Percentiles rank a stretch among this genome's conserved stretches.
These are phyloP conservation scores for Sonneratia alba DNA, from an alignment of 345 rosid species.

Conservation along the genomic window DNA sequence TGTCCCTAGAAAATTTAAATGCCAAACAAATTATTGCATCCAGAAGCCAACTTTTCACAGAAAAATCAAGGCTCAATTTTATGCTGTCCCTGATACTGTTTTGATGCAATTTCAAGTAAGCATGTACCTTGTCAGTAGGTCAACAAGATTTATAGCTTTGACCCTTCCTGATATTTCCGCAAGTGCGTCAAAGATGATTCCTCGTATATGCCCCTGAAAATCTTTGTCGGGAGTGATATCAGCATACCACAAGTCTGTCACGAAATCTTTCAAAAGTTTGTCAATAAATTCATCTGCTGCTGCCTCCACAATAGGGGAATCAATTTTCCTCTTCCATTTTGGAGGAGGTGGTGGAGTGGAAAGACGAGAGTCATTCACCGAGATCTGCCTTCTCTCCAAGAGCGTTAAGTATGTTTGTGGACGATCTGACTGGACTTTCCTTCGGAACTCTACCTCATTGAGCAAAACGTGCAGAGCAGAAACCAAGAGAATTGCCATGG, in stretches of 20 bases:
- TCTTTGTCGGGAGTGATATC: conserved; percentile 87
- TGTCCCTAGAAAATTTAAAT: conserved; percentile 60
- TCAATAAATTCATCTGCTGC: conserved; percentile 62
- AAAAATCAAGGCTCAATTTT: background rate
- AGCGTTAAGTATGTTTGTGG: conserved; percentile 37
- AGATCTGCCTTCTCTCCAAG: conserved; percentile 64
- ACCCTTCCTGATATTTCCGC: conserved; percentile 81
- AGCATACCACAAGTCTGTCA: conserved; percentile 79
- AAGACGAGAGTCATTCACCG: conserved; percentile 68
- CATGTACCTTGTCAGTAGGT: conserved; percentile 64
- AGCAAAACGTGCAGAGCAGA: conserved; percentile 37
- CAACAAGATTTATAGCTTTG: conserved; percentile 77
- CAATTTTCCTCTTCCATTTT: conserved; percentile 80
- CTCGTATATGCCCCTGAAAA: conserved; percentile 69
- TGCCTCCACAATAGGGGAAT: conserved; percentile 75
- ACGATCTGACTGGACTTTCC: conserved; percentile 36
- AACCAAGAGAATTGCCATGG: conserved; percentile 55
- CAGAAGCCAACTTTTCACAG: background rate
- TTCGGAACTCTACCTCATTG: conserved; percentile 64
- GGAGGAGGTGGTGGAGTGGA: conserved; percentile 36
- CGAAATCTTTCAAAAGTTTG: conserved; percentile 78
- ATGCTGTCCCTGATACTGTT: too few species aligned
- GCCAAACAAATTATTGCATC: background rate
- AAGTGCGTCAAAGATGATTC: conserved; percentile 76
- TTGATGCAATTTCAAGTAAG: background rate